phyloP scores from a whole-genome alignment of 805 yeast species.

The Starmerella potacharoeniae region DNA sequence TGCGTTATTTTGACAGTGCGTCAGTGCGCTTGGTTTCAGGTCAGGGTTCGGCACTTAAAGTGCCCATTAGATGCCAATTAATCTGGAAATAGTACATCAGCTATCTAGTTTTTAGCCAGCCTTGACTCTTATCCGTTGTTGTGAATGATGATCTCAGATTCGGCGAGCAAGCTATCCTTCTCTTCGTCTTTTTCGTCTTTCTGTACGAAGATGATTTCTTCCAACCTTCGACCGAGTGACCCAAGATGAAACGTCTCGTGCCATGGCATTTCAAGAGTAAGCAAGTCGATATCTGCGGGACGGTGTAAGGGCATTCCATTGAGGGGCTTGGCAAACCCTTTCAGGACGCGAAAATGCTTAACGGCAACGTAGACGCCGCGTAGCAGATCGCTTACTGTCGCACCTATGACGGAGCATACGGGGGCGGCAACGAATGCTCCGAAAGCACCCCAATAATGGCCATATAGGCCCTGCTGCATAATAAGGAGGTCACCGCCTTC shows the following conservation, averaged over 20 bases:
- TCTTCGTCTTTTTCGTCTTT: not conserved
- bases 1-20: too few relatives aligned
- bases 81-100: too few relatives aligned
- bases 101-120: too few relatives aligned
- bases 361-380: slow-evolving; percentile 19
- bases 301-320: slow-evolving; percentile 8
- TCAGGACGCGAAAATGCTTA: slow-evolving; percentile 8
- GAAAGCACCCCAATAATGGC: slow-evolving; percentile 83
- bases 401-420: slow-evolving; percentile 57
- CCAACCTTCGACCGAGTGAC: slow-evolving; percentile 11
- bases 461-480: slow-evolving; percentile 55
- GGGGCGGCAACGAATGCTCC: slow-evolving; percentile 93
- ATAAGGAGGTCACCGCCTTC: slow-evolving; percentile 70
- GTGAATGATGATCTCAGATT: too few relatives aligned
- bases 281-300: slow-evolving; percentile 16
- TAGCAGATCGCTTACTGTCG: slow-evolving; percentile 38
- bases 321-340: slow-evolving; percentile 20
- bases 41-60: too few relatives aligned
- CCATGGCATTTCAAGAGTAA: slow-evolving; percentile 18
- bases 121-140: too few relatives aligned
- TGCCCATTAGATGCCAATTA: too few relatives aligned
- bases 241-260: slow-evolving; percentile 15
- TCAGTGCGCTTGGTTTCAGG: too few relatives aligned
- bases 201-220: slow-evolving; percentile 19
- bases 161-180: too few relatives aligned